phyloP scores from a whole-genome alignment of 2,329 filamentous ascomycete species.

The Fusarium dimerum region DNA sequence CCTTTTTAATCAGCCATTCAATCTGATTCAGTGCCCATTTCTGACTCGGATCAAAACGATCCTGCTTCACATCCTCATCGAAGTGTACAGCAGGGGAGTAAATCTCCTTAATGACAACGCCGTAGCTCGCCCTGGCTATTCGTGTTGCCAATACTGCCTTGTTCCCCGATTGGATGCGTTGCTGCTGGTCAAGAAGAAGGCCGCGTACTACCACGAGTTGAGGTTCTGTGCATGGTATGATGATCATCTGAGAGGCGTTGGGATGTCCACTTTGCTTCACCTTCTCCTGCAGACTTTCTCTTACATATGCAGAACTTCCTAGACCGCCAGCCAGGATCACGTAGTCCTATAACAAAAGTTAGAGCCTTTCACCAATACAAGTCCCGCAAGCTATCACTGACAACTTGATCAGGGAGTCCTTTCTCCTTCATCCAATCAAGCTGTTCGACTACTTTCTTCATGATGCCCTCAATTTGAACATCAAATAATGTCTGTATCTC shows the following conservation, averaged over 20 bases:
- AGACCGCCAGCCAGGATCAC: constrained; percentile 48
- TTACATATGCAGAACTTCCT: constrained; percentile 47
- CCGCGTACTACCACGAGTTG: constrained; percentile 58
- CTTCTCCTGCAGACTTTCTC: constrained; percentile 40
- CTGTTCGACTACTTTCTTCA: constrained; percentile 41
- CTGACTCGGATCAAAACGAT: neutral
- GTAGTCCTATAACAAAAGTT: constrained; percentile 32
- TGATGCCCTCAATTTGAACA: constrained; percentile 29
- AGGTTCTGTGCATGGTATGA: constrained; percentile 50
- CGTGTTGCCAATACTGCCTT: constrained; percentile 44
- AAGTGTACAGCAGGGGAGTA: constrained; percentile 5
- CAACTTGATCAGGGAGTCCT: constrained; percentile 36
- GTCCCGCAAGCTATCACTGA: constrained; percentile 16
- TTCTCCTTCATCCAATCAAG: constrained; percentile 40
- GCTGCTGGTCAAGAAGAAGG: constrained; percentile 51
- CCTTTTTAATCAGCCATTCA: constrained; percentile 26
- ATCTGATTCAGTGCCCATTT: constrained; percentile 15
- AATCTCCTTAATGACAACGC: constrained; percentile 5
- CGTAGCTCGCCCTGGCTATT: constrained; percentile 17
- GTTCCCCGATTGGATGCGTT: constrained; percentile 43
- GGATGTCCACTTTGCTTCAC: constrained; percentile 36
- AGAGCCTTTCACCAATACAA: neutral
- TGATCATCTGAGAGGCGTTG: constrained; percentile 32
- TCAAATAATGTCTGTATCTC: constrained; percentile 47
- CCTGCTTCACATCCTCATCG: constrained; percentile 5